These are phyloP conservation scores for Solanum chiquidenum DNA, from an alignment of 257 asterid species.

Conservation along the genomic window DNA sequence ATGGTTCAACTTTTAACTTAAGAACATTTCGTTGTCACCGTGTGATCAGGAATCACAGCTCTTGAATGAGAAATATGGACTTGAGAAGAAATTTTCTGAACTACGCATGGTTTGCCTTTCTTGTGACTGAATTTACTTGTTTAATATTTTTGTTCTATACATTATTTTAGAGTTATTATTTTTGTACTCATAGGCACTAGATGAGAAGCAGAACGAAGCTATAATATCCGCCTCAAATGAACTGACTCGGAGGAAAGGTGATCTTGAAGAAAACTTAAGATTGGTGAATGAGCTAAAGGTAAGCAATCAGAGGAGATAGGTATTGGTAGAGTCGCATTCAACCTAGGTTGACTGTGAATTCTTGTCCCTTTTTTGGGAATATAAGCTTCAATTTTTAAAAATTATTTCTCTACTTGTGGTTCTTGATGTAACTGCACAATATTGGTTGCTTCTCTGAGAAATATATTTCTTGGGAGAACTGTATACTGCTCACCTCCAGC, in stretches of 20 bases:
- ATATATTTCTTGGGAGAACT: not conserved
- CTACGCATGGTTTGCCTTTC: slow-evolving; percentile 63
- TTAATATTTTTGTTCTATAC: not conserved
- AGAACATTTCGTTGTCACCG: not conserved
- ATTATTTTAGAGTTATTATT: not conserved
- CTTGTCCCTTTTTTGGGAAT: not conserved
- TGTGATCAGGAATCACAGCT: slow-evolving; percentile 59
- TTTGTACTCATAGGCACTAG: slow-evolving; percentile 57
- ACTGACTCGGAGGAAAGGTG: slow-evolving; percentile 80
- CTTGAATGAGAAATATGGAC: slow-evolving; percentile 69
- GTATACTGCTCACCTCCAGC: not conserved
- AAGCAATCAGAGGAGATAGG: not conserved
- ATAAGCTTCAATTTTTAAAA: not conserved
- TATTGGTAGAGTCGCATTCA: not conserved
- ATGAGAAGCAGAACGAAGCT: slow-evolving; percentile 89
- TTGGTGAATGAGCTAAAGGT: slow-evolving; percentile 88
- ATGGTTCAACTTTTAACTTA: slow-evolving; percentile 7
- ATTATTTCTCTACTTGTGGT: not conserved
- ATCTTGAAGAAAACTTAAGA: slow-evolving; percentile 85
- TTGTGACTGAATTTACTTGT: slow-evolving; percentile 3
- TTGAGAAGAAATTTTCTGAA: slow-evolving; percentile 80
- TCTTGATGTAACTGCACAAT: not conserved
- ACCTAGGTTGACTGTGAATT: not conserved
- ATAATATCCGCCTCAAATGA: slow-evolving; percentile 78
- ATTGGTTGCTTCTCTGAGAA: not conserved